Conservation (phyloP, 108 stramenopile genomes). For the Fragilaria crotonensis region DNA sequence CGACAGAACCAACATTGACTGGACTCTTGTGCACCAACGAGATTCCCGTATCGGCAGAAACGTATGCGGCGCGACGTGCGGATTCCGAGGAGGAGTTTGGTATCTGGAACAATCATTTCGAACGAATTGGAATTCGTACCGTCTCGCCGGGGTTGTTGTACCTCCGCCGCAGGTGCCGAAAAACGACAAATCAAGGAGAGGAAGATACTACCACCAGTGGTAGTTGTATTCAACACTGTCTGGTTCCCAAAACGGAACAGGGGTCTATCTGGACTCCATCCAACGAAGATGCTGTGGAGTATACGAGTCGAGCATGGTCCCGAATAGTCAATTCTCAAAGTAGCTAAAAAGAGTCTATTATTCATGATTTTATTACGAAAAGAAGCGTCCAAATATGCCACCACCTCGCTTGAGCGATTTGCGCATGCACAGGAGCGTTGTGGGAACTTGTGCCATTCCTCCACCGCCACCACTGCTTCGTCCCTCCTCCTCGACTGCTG, state of each 20-base stretch:
- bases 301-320: constrained; percentile 14
- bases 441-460: constrained; percentile 32
- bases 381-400: no score
- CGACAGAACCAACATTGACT: background rate
- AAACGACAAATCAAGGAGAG: no score
- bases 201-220: background rate
- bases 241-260: constrained; percentile 40
- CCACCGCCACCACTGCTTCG: no score
- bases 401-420: constrained; percentile 39
- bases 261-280: constrained; percentile 83
- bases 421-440: constrained; percentile 71
- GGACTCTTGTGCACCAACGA: constrained; percentile 62
- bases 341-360: no score
- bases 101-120: constrained; percentile 47
- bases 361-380: no score
- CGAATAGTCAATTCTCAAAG: no score
- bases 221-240: constrained; percentile 12
- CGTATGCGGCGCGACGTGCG: constrained; percentile 56
- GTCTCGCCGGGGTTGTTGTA: constrained; percentile 70
- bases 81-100: constrained; percentile 27
- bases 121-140: constrained; percentile 17
- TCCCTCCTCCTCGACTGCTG: constrained; percentile 29
- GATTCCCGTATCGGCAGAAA: constrained; percentile 26
- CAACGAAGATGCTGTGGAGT: constrained; percentile 42
- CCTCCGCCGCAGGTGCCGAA: constrained; percentile 12